phyloP scores from a whole-genome alignment of 257 asterid genomes.

The Ilex aquifolium region DNA sequence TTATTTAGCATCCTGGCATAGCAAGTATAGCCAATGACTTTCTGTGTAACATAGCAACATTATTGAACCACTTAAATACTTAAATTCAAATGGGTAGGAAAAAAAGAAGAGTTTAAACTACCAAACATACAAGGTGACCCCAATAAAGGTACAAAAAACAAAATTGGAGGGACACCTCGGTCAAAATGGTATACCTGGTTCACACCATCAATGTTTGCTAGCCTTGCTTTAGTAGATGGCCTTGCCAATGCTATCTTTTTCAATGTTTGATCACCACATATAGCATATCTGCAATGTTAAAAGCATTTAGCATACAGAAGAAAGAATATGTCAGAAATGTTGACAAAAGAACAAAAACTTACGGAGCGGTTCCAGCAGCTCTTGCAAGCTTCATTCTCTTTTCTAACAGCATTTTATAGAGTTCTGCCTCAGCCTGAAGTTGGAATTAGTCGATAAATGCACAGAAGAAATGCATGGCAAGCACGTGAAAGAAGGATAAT shows the following conservation, averaged over 20 bases:
- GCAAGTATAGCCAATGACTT: too few species aligned
- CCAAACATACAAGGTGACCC: background rate
- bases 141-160: background rate
- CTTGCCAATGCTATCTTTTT: slow-evolving; percentile 67
- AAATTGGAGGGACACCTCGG: background rate
- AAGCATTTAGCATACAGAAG: slow-evolving; percentile 15
- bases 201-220: slow-evolving; percentile 93
- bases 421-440: slow-evolving; percentile 64
- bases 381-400: slow-evolving; percentile 87
- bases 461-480: slow-evolving; percentile 7
- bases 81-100: too few species aligned
- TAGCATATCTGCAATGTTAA: slow-evolving; percentile 67
- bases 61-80: too few species aligned
- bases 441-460: slow-evolving; percentile 14
- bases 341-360: slow-evolving; percentile 23
- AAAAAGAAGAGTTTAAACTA: too few species aligned
- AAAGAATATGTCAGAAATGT: background rate
- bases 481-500: too few species aligned
- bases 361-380: slow-evolving; percentile 85
- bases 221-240: slow-evolving; percentile 92
- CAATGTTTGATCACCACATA: slow-evolving; percentile 90
- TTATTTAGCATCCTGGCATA: too few species aligned
- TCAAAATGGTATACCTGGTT: slow-evolving; percentile 59
- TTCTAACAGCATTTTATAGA: slow-evolving; percentile 66
- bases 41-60: too few species aligned